These are phyloP conservation scores for Trametes coccinea DNA, from an alignment of 768 basidiomycete species.

Conservation along the genomic window DNA sequence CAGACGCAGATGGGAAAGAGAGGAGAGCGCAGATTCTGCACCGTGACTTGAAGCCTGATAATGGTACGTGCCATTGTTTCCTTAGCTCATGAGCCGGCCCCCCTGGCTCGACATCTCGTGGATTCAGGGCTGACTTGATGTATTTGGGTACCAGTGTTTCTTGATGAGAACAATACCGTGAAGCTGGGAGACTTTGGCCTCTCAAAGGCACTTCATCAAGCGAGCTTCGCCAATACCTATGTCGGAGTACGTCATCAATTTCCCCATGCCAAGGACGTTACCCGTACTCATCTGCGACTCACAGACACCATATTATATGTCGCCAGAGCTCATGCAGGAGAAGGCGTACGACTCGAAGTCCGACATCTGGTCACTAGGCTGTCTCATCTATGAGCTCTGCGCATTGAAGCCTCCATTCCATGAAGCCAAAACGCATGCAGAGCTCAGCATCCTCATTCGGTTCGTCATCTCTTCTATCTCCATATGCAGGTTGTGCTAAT, in stretches of 20 bases:
- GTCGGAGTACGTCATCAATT: slow-evolving; percentile 71
- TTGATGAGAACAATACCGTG: slow-evolving; percentile 80
- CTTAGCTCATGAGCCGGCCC: no score
- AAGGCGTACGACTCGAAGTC: slow-evolving; percentile 97
- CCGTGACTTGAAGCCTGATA: slow-evolving; percentile 96
- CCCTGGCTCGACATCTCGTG: no score
- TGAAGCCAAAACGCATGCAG: slow-evolving; percentile 86
- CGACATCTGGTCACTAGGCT: slow-evolving; percentile 98
- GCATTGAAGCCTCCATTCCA: slow-evolving; percentile 92
- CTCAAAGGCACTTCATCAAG: slow-evolving; percentile 85
- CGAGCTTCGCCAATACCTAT: slow-evolving; percentile 93
- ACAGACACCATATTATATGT: slow-evolving; percentile 99
- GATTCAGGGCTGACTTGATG: neutral
- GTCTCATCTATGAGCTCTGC: slow-evolving; percentile 94
- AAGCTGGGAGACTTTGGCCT: slow-evolving; percentile 98
- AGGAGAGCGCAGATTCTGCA: slow-evolving; percentile 81
- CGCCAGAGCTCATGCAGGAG: slow-evolving; percentile 96
- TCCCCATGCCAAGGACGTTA: no score
- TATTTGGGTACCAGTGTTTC: slow-evolving; percentile 63
- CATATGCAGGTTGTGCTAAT: neutral
- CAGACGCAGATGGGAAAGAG: slow-evolving; percentile 45
- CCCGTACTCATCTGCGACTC: neutral
- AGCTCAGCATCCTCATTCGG: slow-evolving; percentile 82
- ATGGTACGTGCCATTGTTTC: slow-evolving; percentile 57
- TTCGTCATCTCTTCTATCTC: slow-evolving; percentile 32